phyloP scores from a whole-genome alignment of 148 eudicot genomes.

The Linanthus parryae region DNA sequence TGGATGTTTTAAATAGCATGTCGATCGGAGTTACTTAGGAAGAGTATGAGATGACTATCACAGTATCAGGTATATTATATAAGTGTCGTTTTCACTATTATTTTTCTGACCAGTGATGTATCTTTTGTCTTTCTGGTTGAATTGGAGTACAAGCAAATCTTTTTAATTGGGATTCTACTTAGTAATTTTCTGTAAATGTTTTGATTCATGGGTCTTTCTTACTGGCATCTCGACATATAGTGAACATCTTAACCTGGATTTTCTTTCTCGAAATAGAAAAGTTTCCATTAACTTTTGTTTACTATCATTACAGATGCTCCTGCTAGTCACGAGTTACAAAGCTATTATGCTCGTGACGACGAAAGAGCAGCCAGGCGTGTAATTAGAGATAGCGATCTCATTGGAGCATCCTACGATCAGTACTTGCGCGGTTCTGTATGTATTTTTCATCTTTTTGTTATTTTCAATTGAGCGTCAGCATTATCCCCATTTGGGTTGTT shows the following conservation, averaged over 20 bases:
- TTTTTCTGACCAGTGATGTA: too few relatives aligned
- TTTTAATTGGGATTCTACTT: neutral
- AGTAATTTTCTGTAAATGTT: neutral
- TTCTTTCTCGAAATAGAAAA: slow-evolving; percentile 1
- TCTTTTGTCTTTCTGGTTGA: too few relatives aligned
- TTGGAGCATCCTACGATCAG: slow-evolving; percentile 67
- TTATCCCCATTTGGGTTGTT: too few relatives aligned
- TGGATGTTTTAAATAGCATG: too few relatives aligned
- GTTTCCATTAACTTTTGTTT: neutral
- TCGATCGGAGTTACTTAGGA: too few relatives aligned
- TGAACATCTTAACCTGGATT: neutral
- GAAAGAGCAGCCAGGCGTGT: slow-evolving; percentile 35
- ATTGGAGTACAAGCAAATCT: too few relatives aligned
- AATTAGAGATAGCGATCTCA: slow-evolving; percentile 54
- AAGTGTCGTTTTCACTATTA: too few relatives aligned
- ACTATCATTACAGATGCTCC: slow-evolving; percentile 35
- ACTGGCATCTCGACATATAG: neutral
- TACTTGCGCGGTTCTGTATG: slow-evolving; percentile 56
- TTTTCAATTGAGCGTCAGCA: too few relatives aligned
- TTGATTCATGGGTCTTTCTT: neutral
- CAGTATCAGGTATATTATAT: too few relatives aligned
- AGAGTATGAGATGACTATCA: too few relatives aligned
- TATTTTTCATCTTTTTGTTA: slow-evolving; percentile 1
- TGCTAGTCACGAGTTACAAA: slow-evolving; percentile 48
- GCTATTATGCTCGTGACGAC: slow-evolving; percentile 49